Base-by-base conservation (phyloP, 192 early-diverging fungal genomes). In the Chytriomyces sp. region DNA sequence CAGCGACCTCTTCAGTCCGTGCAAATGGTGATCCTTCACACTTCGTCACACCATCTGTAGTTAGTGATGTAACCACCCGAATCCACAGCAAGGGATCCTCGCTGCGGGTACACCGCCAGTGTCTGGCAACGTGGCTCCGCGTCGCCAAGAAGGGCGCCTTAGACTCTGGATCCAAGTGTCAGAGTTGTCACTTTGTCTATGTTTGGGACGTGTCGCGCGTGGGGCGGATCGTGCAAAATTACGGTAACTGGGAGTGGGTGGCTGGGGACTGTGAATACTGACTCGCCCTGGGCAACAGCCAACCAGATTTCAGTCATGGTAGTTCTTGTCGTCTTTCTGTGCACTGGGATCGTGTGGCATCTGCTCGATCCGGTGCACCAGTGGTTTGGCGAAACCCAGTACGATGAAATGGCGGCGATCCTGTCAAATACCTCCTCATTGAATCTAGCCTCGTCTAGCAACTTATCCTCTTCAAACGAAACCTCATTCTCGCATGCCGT, bases 311-410 rank as follows among this genome's bases (percentile, higher is more conserved):
- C 34, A 7, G 6, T 44, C 12, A 10, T 39, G 7, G n/a, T 30
- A 30, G 40, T 64, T 5, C 30, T 44, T 12, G 19, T 64, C 7
- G 62, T 64, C 8, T 64, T 44, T 44, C 12, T 41, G 17, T 64
- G 39, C 1, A 25, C 25, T 10, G 62, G 62, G 1, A 41, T 33
- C 14, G 19, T 64, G 1, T 64, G 62, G 40, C 62, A 64, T 28
- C 22, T 17, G n/a, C 34, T 64, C 22, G 62, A 64, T 44, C 6
- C 19, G 6, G 49, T 64, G 22, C 62, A 64, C 49, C 62, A 30
- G 6, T 64, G 62, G 62, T 64, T 64, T 40, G 62, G 39, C 3
- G 62, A 64, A 30, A 44, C 39, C 5, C 62, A 64, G 62, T 64
- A 33, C 32, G 62, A 64, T 44, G 44, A 49, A 22, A n/a, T 49